Evolutionary conservation across 2,329 filamentous ascomycete genomes (phyloP), one percentile per base, ranked within the genome.

Genomic region (Fonsecaea monophora): DNA sequence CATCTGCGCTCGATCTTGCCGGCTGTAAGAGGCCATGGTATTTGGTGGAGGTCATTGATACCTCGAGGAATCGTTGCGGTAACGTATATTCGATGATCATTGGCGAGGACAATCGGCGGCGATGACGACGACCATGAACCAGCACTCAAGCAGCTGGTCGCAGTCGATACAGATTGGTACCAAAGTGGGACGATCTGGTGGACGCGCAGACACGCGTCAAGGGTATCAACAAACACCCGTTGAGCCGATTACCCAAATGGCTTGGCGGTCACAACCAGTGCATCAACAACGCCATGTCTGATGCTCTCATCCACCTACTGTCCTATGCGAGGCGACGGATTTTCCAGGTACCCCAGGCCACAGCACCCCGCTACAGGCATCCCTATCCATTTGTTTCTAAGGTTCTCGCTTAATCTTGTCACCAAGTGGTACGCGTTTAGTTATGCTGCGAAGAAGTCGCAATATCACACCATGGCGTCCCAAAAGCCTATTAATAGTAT

Each of bases 1-100:
- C 82, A 85, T 84, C 74, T 82, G 82, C 73, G 81, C 81, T 74
- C 83, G 82, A 78, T 86, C 84, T 74, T 83, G 80, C 76, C 84
- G 82, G 75, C 42, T 60, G 30, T 18, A n/a, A 13, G 48, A 48
- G 30, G 48, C 59, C 59, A 61, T 61, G 34, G 15, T 12, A 12
- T n/a, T 18, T n/a, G 2, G 18, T 50, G 21, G 45, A 30, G 45
- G 25, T 21, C 45, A 50, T 50, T 50, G 45, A 50, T 8, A 15
- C 21, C 45, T 50, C 10, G 45, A 50, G 21, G 21, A 6, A 12
- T 12, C 10, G 45, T 25, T 1, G 9, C 18, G 18, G 12, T 9
- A 50, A 30, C 25, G 18, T 50, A 50, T 30, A 25, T 13, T 9
- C 21, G 12, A 1, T 50, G 45, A 25, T 25, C 13, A 13, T 30